These are phyloP conservation scores for Backusella morwellensis DNA, from an alignment of 192 early-diverging fungal genomes.

Conservation along the genomic window DNA sequence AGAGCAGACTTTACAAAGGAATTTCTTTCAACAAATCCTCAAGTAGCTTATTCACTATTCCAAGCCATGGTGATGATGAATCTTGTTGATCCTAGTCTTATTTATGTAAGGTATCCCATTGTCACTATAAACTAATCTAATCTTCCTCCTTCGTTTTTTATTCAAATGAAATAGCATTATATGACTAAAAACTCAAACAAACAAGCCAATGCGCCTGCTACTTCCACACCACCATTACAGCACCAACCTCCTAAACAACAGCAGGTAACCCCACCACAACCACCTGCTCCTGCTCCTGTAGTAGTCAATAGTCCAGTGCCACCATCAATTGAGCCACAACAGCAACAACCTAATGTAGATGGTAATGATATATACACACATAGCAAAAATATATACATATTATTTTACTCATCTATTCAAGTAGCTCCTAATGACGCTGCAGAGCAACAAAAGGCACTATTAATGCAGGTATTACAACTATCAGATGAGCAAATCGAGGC, in stretches of 20 bases:
- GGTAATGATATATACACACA: background rate
- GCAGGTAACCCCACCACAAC: background rate
- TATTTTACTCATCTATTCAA: background rate
- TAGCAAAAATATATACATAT: background rate
- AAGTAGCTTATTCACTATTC: slow-evolving; percentile 81
- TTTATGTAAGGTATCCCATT: slow-evolving; percentile 42
- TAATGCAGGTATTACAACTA: slow-evolving; percentile 79
- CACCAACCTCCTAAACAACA: background rate
- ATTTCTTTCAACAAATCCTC: slow-evolving; percentile 73
- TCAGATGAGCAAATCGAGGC: slow-evolving; percentile 78
- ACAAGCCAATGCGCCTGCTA: background rate
- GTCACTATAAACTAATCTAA: background rate
- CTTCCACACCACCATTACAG: background rate
- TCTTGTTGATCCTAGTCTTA: slow-evolving; percentile 64
- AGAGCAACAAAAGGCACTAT: slow-evolving; percentile 68
- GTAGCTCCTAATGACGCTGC: slow-evolving; percentile 24
- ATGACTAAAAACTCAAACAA: slow-evolving; percentile 9
- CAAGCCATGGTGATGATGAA: slow-evolving; percentile 82
- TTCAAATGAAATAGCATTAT: slow-evolving; percentile 11
- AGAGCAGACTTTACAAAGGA: slow-evolving; percentile 63
- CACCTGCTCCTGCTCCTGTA: background rate
- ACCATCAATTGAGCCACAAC: background rate
- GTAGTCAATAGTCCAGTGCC: background rate
- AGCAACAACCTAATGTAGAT: background rate
- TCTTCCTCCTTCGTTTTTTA: background rate